phyloP scores from a whole-genome alignment of 345 rosid species.

The Linum lewisii region DNA sequence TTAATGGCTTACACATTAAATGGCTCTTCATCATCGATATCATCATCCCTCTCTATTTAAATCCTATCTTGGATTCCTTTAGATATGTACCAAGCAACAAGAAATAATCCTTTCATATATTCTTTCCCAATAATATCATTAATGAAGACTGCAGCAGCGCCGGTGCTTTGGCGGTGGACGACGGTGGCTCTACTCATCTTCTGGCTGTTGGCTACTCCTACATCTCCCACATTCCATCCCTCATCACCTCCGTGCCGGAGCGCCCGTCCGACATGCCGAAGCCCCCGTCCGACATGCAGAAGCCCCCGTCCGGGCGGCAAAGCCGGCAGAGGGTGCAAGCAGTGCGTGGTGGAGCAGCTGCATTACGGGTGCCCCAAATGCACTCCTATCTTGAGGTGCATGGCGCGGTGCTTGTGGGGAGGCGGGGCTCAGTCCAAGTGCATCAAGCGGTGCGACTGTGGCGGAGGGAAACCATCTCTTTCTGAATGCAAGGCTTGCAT shows the following conservation, averaged over 20 bases:
- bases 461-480: conserved; percentile 35
- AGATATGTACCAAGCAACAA: neutral
- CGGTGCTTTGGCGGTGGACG: neutral
- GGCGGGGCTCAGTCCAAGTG: conserved; percentile 38
- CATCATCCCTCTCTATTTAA: neutral
- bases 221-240: conserved; percentile 4
- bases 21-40: conserved; percentile 10
- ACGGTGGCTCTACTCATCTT: conserved; percentile 9
- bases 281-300: neutral
- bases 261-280: conserved; percentile 15
- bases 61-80: conserved; percentile 3
- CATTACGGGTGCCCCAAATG: conserved; percentile 48
- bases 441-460: conserved; percentile 37
- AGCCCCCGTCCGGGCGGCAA: neutral
- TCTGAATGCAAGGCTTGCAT: conserved; percentile 59
- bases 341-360: conserved; percentile 46
- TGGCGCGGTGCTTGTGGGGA: conserved; percentile 77
- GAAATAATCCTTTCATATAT: neutral
- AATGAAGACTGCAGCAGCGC: conserved; percentile 4
- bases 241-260: too few relatives aligned
- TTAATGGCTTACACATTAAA: too few relatives aligned
- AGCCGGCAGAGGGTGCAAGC: conserved; percentile 35
- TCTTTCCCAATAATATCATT: neutral
- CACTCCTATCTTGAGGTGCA: conserved; percentile 49
- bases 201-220: conserved; percentile 8